Evolutionary conservation across 1,139 yeast genomes (phyloP).

Genomic region (Lodderomyces parapsilosis): DNA sequence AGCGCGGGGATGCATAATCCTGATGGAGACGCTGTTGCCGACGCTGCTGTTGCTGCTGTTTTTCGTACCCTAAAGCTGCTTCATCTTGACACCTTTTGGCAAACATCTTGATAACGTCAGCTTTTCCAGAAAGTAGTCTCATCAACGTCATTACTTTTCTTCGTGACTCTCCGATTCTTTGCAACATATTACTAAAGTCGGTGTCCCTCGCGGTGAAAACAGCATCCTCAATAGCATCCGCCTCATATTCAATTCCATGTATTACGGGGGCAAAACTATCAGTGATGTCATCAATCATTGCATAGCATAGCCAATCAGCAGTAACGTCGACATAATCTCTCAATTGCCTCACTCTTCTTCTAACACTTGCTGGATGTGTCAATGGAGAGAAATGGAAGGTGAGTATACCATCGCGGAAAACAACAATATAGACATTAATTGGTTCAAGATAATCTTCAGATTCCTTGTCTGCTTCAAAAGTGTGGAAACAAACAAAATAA

Average conservation of each 20-base stretch:
- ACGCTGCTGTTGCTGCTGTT: conserved; percentile 22
- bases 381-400: conserved; percentile 84
- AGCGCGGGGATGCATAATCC: not conserved
- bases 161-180: conserved; percentile 82
- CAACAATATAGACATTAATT: conserved; percentile 80
- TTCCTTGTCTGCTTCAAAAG: conserved; percentile 71
- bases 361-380: conserved; percentile 77
- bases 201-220: conserved; percentile 32
- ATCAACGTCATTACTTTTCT: conserved; percentile 82
- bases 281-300: conserved; percentile 86
- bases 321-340: conserved; percentile 82
- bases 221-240: conserved; percentile 86
- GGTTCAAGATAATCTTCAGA: conserved; percentile 83
- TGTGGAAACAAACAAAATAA: conserved; percentile 78
- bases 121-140: conserved; percentile 89
- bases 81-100: conserved; percentile 91
- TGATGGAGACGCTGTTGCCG: conserved; percentile 6
- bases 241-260: conserved; percentile 80
- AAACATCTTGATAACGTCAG: conserved; percentile 96
- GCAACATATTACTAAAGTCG: conserved; percentile 70
- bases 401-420: conserved; percentile 78
- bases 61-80: conserved; percentile 14
- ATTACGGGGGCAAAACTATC: conserved; percentile 91
- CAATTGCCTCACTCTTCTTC: conserved; percentile 85
- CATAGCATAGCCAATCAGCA: conserved; percentile 92